These are phyloP conservation scores for Cadophora sp. DNA, from an alignment of 2,329 filamentous ascomycete species.

Conservation along the genomic window DNA sequence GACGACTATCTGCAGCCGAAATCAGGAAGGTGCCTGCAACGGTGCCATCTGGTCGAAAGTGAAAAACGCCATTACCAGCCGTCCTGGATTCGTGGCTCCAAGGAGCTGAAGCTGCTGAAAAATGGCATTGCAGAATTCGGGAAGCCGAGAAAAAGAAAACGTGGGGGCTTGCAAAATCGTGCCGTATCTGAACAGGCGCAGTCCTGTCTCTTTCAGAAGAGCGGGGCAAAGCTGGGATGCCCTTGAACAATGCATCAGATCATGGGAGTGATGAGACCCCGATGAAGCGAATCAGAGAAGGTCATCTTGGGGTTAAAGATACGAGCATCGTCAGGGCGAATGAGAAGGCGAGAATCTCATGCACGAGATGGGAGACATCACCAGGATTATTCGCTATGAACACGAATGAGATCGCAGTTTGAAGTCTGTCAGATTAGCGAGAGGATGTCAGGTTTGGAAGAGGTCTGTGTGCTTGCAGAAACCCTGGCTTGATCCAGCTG, in stretches of 20 bases:
- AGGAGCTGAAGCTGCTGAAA: constrained; percentile 13
- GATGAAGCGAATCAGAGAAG: background rate
- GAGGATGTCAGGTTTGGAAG: constrained; percentile 29
- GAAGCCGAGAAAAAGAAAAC: constrained; percentile 25
- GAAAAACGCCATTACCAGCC: constrained; percentile 19
- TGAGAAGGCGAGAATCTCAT: constrained; percentile 15
- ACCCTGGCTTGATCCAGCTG: constrained; percentile 6
- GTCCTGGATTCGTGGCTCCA: constrained; percentile 23
- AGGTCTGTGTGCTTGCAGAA: constrained; percentile 37
- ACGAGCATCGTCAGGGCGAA: constrained; percentile 8
- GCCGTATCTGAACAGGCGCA: background rate
- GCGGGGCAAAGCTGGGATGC: constrained; percentile 19
- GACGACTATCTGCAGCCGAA: background rate
- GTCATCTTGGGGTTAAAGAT: background rate
- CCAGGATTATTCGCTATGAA: background rate
- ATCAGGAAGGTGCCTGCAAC: constrained; percentile 14
- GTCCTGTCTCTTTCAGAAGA: constrained; percentile 1
- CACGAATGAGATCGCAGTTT: constrained; percentile 7
- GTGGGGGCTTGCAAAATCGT: constrained; percentile 24
- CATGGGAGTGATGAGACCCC: constrained; percentile 3
- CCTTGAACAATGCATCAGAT: constrained; percentile 6
- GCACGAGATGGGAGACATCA: constrained; percentile 19
- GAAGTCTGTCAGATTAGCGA: constrained; percentile 38
- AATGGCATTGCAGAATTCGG: constrained; percentile 23
- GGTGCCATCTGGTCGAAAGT: constrained; percentile 16